These are phyloP conservation scores for Cardamine chenopodiifolia DNA, from an alignment of 345 rosid species.

Conservation along the genomic window DNA sequence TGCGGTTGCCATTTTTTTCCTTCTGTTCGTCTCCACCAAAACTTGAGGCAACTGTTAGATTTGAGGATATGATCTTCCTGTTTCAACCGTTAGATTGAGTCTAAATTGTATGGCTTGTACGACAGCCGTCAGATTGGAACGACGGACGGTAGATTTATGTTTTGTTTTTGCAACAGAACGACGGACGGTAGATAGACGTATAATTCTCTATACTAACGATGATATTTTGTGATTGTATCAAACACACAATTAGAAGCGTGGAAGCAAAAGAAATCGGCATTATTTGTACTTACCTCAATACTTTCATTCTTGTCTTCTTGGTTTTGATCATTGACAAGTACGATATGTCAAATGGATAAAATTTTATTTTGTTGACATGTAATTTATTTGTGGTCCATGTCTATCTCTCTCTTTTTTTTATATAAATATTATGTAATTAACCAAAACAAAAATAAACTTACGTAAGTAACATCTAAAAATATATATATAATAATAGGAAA, in stretches of 20 bases:
- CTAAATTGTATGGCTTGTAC: slow-evolving; percentile 26
- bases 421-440: not conserved
- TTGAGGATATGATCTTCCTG: slow-evolving; percentile 29
- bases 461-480: not conserved
- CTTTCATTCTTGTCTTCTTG: not conserved
- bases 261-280: slow-evolving; percentile 28
- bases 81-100: slow-evolving; percentile 34
- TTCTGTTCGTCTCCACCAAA: slow-evolving; percentile 1
- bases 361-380: not conserved
- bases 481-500: too few relatives aligned
- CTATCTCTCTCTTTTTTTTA: not conserved
- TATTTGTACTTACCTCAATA: not conserved
- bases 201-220: not conserved
- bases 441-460: too few relatives aligned
- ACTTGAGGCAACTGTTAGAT: slow-evolving; percentile 21
- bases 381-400: slow-evolving; percentile 21
- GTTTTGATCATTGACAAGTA: slow-evolving; percentile 5
- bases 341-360: not conserved
- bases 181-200: slow-evolving; percentile 39
- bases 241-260: slow-evolving; percentile 26
- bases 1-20: slow-evolving; percentile 64
- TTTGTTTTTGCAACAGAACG: too few relatives aligned
- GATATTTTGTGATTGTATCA: too few relatives aligned
- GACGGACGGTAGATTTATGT: too few relatives aligned
- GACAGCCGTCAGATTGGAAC: slow-evolving; percentile 34